Base-by-base conservation (phyloP, 129 eudicot genomes). In the Escallonia herrerae region DNA sequence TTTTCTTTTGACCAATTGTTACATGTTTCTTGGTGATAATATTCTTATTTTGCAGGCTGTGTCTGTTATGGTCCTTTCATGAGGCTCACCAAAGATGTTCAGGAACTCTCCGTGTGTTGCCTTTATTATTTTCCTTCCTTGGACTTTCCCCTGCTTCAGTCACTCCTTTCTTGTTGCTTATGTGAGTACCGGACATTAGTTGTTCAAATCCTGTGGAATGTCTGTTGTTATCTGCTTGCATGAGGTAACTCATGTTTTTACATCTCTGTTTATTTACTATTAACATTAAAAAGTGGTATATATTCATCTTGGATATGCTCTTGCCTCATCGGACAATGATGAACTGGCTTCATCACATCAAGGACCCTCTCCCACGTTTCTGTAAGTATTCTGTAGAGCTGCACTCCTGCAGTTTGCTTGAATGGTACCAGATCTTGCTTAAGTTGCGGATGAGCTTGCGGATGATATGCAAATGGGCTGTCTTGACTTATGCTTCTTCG, bases 61-160 rank as follows among this genome's bases (percentile, higher is more conserved):
- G 54, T 70, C 52, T 66, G 65, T 52, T 77, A 79, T 75, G 98
- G 99, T 42, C 95, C 97, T 54, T 94, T 94, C 64, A 57, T 83
- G 48, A 84, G 81, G 76, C 83, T 89, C 69, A 40, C 83, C 9
- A 72, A 70, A 69, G 97, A 89, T 75, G 65, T 83, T 74, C 97
- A 94, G 67, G 95, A 94, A 74, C 79, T 89, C 51, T 83, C 86
- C 45, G 65, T 89, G 42, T 84, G 83, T 62, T 89, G 93, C 85
- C 79, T 89, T 41, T 94, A n/a, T 78, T 94, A 86, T 74, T 86
- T 83, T 86, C 76, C 93, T 62, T 71, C 66, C 73, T 60, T 89
- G 71, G 85, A 86, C 70, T 64, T 80, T 9, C 59, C 33, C 56
- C 69, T 94, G 60, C 82, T 94, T 58, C 81, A 81, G 78, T 84